Percentiles rank a stretch among this genome's conserved stretches.
phyloP scores from a whole-genome alignment of 495 filamentous ascomycete species.

The Antarctomyces pellizariae region DNA sequence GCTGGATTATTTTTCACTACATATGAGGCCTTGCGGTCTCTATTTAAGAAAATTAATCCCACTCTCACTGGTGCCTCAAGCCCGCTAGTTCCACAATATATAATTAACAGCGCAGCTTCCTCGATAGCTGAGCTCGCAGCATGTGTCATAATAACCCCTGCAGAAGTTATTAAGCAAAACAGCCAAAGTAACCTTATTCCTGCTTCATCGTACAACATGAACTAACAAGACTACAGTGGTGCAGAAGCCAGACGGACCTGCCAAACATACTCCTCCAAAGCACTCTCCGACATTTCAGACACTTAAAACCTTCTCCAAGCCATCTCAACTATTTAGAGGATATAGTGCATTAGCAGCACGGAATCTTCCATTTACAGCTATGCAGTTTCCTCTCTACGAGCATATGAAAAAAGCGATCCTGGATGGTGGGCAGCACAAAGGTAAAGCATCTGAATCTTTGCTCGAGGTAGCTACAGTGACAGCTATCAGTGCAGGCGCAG shows the following conservation, averaged over 20 bases:
- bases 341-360: conserved; percentile 58
- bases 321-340: conserved; percentile 46
- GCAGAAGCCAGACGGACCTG: too few relatives aligned
- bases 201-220: conserved; percentile 2
- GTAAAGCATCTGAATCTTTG: conserved; percentile 13
- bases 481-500: conserved; percentile 40
- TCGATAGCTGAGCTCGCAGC: conserved; percentile 55
- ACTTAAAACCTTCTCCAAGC: conserved; percentile 27
- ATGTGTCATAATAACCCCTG: conserved; percentile 66
- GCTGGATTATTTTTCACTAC: conserved; percentile 79
- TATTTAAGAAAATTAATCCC: conserved; percentile 23
- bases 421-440: conserved; percentile 10
- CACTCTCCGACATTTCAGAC: conserved; percentile 23
- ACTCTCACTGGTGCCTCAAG: conserved; percentile 13
- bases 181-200: conserved; percentile 39
- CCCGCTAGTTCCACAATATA: conserved; percentile 29
- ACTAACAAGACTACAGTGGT: too few relatives aligned
- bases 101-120: conserved; percentile 48
- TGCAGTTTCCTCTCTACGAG: conserved; percentile 81
- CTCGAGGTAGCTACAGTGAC: conserved; percentile 43
- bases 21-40: conserved; percentile 52
- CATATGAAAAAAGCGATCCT: conserved; percentile 23
- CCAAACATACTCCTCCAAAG: conserved; percentile 7
- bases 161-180: conserved; percentile 85
- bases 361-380: conserved; percentile 66